Base-by-base conservation (phyloP, 345 rosid genomes). In the Linum tenue region DNA sequence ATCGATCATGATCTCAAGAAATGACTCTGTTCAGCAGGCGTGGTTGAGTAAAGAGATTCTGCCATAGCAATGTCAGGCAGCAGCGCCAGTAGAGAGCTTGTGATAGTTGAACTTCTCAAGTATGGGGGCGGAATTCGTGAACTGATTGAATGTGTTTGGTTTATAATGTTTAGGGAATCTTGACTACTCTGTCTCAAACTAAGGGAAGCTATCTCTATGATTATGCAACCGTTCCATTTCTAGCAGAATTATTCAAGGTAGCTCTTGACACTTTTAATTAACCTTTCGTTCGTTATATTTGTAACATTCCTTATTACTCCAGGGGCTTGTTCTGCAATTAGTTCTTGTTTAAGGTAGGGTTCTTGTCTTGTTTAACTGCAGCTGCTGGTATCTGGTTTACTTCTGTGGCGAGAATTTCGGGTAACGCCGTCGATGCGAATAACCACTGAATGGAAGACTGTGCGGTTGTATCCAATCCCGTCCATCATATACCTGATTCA, bases 151-250 rank as follows among this genome's bases (percentile, higher is more conserved):
- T 56, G 55, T 15, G 51, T 50, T 7, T 38, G 11, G 31, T 70
- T 42, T 17, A 14, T 38, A 65, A 12, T 36, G 50, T 59, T 8
- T 63, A 92, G 99, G 99, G 99, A 63, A 95, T 95, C 62, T 78
- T 91, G 64, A 95, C 96, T 2, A 84, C 97, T 36, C 88, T 91
- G n/a, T 88, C 99, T 59, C 97, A 94, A 73, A 84, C 83, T 68
- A 76, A 88, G 73, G 97, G 99, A 58, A 84, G 75, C 55, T 95
- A 95, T 62, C 77, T 79, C 68, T 91, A 91, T 67, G 96, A 95
- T 68, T 95, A 88, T 66, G 97, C 99, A 0, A 95, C 99, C 7
- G 85, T 95, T 71, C 97, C 96, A 0, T 95, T 91, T 81, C 90
- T 95, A 39, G 97, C 97, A 2, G 96, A 95, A 80, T 81, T 85